These are phyloP conservation scores for Cinnamomum micranthum DNA, from an alignment of 164 flowering plant species.

Conservation along the genomic window DNA sequence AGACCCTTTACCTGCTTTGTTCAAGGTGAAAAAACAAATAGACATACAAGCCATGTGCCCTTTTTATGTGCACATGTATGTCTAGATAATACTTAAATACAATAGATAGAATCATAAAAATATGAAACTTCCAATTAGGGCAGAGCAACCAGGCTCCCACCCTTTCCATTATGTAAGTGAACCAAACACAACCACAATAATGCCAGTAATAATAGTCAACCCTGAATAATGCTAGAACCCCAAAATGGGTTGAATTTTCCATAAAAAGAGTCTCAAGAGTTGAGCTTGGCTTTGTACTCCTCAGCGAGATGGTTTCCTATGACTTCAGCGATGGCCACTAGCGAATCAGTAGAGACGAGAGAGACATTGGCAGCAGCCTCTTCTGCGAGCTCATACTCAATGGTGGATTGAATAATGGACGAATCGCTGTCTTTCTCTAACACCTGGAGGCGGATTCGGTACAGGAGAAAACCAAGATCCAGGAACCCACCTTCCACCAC, in stretches of 20 bases:
- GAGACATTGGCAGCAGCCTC: slow-evolving; percentile 4
- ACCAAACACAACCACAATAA: too few species aligned
- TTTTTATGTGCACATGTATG: too few species aligned
- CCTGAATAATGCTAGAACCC: background rate
- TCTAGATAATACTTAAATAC: too few species aligned
- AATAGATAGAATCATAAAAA: too few species aligned
- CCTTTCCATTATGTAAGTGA: too few species aligned
- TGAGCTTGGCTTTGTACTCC: background rate
- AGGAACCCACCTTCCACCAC: slow-evolving; percentile 34
- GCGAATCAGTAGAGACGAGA: background rate
- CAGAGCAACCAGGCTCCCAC: too few species aligned
- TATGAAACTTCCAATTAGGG: too few species aligned
- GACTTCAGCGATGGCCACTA: background rate
- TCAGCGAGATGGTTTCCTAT: background rate
- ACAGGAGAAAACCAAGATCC: slow-evolving; percentile 22
- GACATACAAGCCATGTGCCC: too few species aligned
- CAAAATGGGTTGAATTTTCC: background rate
- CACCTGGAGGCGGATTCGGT: slow-evolving; percentile 20
- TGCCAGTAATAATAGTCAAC: too few species aligned
- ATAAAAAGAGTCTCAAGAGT: background rate
- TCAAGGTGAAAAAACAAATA: too few species aligned
- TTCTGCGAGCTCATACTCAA: slow-evolving; percentile 31
- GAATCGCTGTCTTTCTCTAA: slow-evolving; percentile 20
- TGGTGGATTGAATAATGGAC: slow-evolving; percentile 23
- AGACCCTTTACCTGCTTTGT: too few species aligned